These are phyloP conservation scores for Penicillium psychrofluorescens DNA, from an alignment of 495 filamentous ascomycete species.

Conservation along the genomic window DNA sequence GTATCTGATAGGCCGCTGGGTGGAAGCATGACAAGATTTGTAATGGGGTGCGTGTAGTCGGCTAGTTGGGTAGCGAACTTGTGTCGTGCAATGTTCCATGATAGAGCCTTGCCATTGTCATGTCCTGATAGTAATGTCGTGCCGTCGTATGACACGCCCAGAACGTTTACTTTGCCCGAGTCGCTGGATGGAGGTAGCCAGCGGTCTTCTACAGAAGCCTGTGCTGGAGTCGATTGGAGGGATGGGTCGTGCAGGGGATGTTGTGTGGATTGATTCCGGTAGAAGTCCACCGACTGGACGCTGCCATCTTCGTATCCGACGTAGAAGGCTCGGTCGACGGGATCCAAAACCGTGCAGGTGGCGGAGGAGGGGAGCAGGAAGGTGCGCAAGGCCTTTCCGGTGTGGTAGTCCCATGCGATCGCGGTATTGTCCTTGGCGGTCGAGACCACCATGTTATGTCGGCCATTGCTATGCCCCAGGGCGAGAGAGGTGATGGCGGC, in stretches of 20 bases:
- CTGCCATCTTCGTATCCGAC: slow-evolving; percentile 78
- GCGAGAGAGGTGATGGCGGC: slow-evolving; percentile 67
- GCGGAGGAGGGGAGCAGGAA: slow-evolving; percentile 69
- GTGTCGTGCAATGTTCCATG: slow-evolving; percentile 69
- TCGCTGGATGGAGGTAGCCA: slow-evolving; percentile 57
- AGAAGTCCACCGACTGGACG: slow-evolving; percentile 74
- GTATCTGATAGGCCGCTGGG: slow-evolving; percentile 48
- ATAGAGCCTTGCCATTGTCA: slow-evolving; percentile 64
- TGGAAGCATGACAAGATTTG: slow-evolving; percentile 64
- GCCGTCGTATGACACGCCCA: slow-evolving; percentile 75
- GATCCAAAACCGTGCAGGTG: slow-evolving; percentile 68
- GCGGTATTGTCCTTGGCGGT: slow-evolving; percentile 73
- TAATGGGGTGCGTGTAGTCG: slow-evolving; percentile 69
- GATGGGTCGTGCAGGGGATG: slow-evolving; percentile 49
- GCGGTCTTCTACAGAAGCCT: slow-evolving; percentile 45
- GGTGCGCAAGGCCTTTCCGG: slow-evolving; percentile 66
- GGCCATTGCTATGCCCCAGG: slow-evolving; percentile 58
- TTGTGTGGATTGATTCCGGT: slow-evolving; percentile 43
- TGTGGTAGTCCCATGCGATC: slow-evolving; percentile 84
- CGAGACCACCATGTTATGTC: slow-evolving; percentile 69
- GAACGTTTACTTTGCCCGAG: slow-evolving; percentile 51
- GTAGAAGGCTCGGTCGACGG: slow-evolving; percentile 75
- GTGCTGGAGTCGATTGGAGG: slow-evolving; percentile 49
- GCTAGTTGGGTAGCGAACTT: slow-evolving; percentile 53
- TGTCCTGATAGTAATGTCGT: slow-evolving; percentile 77